Evolutionary conservation across 345 rosid genomes (phyloP).

Genomic region (Gossypium anomalum): DNA sequence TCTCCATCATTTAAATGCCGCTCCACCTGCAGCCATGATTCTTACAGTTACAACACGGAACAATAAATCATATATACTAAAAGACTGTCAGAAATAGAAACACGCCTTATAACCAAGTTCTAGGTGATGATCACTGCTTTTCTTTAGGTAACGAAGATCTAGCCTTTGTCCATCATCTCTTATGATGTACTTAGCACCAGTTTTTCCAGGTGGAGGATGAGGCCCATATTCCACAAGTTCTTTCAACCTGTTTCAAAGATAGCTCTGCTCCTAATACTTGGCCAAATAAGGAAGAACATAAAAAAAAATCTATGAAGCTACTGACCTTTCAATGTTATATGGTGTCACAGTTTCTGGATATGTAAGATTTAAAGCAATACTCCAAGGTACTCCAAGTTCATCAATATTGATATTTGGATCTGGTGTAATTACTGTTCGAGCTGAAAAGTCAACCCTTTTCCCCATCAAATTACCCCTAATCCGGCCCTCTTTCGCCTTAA

Average conservation of each 20-base stretch:
- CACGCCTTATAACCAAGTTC: constrained; percentile 90
- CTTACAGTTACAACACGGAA: background rate
- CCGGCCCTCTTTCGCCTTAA: constrained; percentile 96
- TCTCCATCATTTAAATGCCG: constrained; percentile 92
- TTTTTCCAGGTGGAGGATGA: constrained; percentile 95
- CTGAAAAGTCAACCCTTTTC: constrained; percentile 96
- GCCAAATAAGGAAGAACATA: background rate
- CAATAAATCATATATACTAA: background rate
- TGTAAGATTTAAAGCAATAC: constrained; percentile 89
- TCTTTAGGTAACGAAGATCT: constrained; percentile 94
- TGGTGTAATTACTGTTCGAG: constrained; percentile 98
- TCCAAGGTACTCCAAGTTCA: constrained; percentile 96
- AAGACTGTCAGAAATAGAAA: background rate
- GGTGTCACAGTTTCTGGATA: constrained; percentile 97
- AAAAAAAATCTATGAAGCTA: background rate
- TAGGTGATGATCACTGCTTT: constrained; percentile 98
- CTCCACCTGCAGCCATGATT: constrained; percentile 46
- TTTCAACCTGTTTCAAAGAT: constrained; percentile 51
- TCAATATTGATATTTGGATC: constrained; percentile 95
- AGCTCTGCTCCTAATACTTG: background rate
- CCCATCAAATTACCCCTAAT: constrained; percentile 98
- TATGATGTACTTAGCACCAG: constrained; percentile 95
- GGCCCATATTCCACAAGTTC: constrained; percentile 97
- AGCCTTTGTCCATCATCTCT: constrained; percentile 99
- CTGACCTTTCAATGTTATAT: constrained; percentile 88